phyloP scores from a whole-genome alignment of 345 rosid species.

The Clarkia xantiana region DNA sequence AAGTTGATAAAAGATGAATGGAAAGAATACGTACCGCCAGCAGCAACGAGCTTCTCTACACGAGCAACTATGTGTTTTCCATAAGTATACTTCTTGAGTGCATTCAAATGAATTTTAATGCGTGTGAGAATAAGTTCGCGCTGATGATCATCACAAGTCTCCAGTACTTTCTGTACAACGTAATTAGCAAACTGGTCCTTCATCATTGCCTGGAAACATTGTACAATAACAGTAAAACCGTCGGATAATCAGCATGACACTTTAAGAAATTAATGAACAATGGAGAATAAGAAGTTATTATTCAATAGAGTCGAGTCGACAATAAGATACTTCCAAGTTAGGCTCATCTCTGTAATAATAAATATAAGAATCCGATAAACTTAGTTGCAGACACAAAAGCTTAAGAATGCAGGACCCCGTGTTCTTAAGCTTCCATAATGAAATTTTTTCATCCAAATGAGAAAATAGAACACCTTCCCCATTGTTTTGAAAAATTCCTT shows the following conservation, averaged over 20 bases:
- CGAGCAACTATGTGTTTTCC: slow-evolving; percentile 83
- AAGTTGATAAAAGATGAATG: not conserved
- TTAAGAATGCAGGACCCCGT: too few species aligned
- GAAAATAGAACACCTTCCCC: too few species aligned
- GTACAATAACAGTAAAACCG: not conserved
- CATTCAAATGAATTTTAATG: slow-evolving; percentile 60
- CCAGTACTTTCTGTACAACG: slow-evolving; percentile 71
- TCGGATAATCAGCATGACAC: not conserved
- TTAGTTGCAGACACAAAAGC: too few species aligned
- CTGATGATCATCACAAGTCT: slow-evolving; percentile 67
- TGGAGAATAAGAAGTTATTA: too few species aligned
- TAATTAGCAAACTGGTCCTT: slow-evolving; percentile 83
- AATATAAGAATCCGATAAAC: too few species aligned
- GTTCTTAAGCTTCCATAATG: too few species aligned
- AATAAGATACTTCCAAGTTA: too few species aligned
- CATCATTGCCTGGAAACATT: slow-evolving; percentile 58
- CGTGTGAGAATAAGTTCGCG: slow-evolving; percentile 60
- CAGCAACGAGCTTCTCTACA: slow-evolving; percentile 75
- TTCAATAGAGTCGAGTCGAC: too few species aligned
- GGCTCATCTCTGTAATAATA: too few species aligned
- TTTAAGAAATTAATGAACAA: too few species aligned
- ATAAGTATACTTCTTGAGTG: slow-evolving; percentile 72
- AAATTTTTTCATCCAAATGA: too few species aligned
- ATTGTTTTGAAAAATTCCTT: too few species aligned
- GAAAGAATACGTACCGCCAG: slow-evolving; percentile 43